Percentiles rank a stretch among this genome's conserved stretches.
Evolutionary conservation across 2,329 filamentous ascomycete species (phyloP).

Genomic region (Blumeriella jaapii): DNA sequence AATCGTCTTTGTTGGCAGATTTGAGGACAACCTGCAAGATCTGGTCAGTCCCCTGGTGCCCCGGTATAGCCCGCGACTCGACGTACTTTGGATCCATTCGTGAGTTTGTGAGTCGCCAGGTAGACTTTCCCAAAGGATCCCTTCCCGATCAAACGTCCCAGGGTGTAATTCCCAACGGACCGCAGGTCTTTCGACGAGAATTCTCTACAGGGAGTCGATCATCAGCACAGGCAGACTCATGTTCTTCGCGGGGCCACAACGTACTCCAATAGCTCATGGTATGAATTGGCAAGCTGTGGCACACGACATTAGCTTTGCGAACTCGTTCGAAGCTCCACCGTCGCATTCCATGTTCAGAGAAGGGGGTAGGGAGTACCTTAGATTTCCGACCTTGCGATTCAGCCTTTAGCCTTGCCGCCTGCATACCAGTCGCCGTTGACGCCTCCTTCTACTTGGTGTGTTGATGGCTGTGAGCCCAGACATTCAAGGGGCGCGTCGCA

Average conservation of each 20-base stretch:
- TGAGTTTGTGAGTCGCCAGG: constrained; percentile 89
- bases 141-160: constrained; percentile 89
- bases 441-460: constrained; percentile 23
- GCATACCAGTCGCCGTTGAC: constrained; percentile 28
- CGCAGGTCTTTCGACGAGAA: constrained; percentile 86
- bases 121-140: constrained; percentile 99
- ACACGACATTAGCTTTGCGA: constrained; percentile 26
- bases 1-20: constrained; percentile 89
- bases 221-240: constrained; percentile 14
- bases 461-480: constrained; percentile 19
- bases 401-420: constrained; percentile 43
- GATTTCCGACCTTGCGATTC: constrained; percentile 50
- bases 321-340: too few relatives aligned
- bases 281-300: constrained; percentile 81
- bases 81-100: constrained; percentile 87
- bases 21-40: constrained; percentile 79
- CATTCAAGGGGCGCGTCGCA: constrained; percentile 22
- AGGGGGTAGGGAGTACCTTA: constrained; percentile 36
- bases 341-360: constrained; percentile 2
- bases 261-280: constrained; percentile 91
- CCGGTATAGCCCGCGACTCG: neutral
- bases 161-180: constrained; percentile 86
- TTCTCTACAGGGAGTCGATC: constrained; percentile 47
- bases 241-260: constrained; percentile 27
- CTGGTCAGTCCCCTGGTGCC: constrained; percentile 7